Conservation (phyloP, 768 basidiomycete genomes). For the Agaricus subrufescens region DNA sequence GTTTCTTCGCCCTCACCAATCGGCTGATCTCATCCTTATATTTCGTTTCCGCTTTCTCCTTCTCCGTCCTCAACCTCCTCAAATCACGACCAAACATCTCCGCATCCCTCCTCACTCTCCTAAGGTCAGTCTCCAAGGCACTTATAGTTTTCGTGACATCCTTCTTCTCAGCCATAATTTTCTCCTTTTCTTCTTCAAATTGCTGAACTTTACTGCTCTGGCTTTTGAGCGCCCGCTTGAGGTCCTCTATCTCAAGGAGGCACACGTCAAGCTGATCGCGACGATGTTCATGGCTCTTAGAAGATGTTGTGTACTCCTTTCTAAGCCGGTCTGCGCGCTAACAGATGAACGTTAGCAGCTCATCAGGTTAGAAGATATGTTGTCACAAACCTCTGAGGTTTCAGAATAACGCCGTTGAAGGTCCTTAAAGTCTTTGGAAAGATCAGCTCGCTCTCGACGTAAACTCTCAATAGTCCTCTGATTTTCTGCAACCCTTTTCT, state of each 20-base stretch:
- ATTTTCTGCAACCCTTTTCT: slow-evolving; percentile 66
- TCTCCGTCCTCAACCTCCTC: slow-evolving; percentile 59
- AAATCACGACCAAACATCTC: slow-evolving; percentile 77
- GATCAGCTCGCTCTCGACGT: slow-evolving; percentile 69
- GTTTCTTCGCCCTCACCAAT: slow-evolving; percentile 63
- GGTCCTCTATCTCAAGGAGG: slow-evolving; percentile 68
- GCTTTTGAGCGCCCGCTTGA: slow-evolving; percentile 60
- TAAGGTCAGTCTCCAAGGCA: slow-evolving; percentile 66
- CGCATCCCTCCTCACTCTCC: slow-evolving; percentile 70
- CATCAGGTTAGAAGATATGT: not conserved
- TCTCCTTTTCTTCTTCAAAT: slow-evolving; percentile 59
- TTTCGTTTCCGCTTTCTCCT: slow-evolving; percentile 53
- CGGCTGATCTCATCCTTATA: slow-evolving; percentile 51
- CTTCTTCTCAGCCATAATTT: slow-evolving; percentile 55
- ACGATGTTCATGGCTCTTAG: slow-evolving; percentile 64
- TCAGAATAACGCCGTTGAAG: slow-evolving; percentile 66
- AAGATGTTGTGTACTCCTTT: slow-evolving; percentile 54
- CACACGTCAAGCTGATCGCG: slow-evolving; percentile 72
- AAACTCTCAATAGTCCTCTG: slow-evolving; percentile 66
- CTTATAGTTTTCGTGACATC: slow-evolving; percentile 66
- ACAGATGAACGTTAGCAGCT: not conserved
- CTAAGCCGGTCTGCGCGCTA: slow-evolving; percentile 58
- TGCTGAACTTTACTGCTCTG: slow-evolving; percentile 60
- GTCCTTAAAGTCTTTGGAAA: slow-evolving; percentile 66
- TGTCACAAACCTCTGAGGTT: slow-evolving; percentile 53